Evolutionary conservation across 1,284 basidiomycete species (phyloP), one percentile per base, ranked within the genome.

Genomic region (Ceratobasidium sp.): DNA sequence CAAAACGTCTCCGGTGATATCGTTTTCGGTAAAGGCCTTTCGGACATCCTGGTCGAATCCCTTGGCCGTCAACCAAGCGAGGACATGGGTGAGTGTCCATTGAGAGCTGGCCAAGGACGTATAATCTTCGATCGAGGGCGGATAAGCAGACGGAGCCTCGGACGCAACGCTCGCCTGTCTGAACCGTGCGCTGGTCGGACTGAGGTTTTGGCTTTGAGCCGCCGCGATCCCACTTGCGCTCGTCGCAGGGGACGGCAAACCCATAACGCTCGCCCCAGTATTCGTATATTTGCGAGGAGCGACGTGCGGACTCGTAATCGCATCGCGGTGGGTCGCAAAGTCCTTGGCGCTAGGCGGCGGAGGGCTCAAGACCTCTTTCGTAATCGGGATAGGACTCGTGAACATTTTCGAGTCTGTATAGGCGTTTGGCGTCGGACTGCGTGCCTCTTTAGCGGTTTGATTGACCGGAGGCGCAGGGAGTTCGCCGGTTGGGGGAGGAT

Each of bases 1-100:
- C 4, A 99, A 89, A 28, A 99, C 94, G 81, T 99, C 98, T 17
- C 98, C 97, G 0, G 96, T 94, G 77, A 99, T 99, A 84, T 99
- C 97, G 89, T 99, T 97, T 84, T 98, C 96, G 94, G 82, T 31
- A 67, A n/a, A 61, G 73, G 58, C 28, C 79, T 35, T 31, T 76
- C 53, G 68, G 1, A 96, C 91, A 61, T 89, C 87, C 73, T 92
- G 88, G 80, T 97, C 96, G 80, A 99, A 98, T 4, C 93, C 93
- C 84, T 94, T 95, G 65, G 85, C 86, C 81, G 89, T 90, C 23
- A 96, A 86, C 97, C 97, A 99, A 1, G 93, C 91, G 1, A 97
- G 87, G 8, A 99, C 98, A 39, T 99, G 92, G 0, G 94, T 92
- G 0, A 99, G 91, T 0, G 85, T 88, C 97, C 97, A 99, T 74